Conservation (phyloP, 805 yeast species). For the Scheffersomyces ergatensis region DNA sequence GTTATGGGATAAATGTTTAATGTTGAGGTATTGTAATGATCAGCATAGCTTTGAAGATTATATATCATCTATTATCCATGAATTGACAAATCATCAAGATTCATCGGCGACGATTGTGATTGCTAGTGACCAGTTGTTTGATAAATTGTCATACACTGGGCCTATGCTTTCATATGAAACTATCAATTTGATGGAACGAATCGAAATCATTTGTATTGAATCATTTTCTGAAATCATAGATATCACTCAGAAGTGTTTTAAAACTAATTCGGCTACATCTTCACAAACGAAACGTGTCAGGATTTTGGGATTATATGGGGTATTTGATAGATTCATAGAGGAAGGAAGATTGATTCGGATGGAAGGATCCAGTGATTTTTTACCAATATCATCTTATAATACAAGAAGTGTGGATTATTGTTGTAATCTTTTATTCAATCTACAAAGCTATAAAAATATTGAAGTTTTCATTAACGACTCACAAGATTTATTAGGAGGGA, state of each 20-base stretch:
- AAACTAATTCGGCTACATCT: background rate
- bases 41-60: conserved; percentile 7
- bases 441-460: background rate
- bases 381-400: background rate
- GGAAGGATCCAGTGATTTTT: background rate
- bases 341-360: background rate
- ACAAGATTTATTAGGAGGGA: background rate
- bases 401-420: background rate
- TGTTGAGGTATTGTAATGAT: conserved; percentile 6
- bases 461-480: background rate
- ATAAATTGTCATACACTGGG: background rate
- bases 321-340: background rate
- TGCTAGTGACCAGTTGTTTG: conserved; percentile 4
- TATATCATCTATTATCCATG: background rate
- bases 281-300: too few species aligned
- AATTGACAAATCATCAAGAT: background rate
- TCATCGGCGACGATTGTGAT: conserved; percentile 6
- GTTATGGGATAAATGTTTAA: too few species aligned
- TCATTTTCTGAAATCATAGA: background rate
- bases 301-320: background rate
- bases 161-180: background rate
- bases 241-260: background rate
- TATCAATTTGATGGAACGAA: background rate
- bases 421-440: background rate
- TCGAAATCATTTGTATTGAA: background rate